Percentiles rank a stretch among this genome's conserved stretches.
Conservation (phyloP, 2,329 filamentous ascomycete genomes). For the Colletotrichum lindemuthianum region DNA sequence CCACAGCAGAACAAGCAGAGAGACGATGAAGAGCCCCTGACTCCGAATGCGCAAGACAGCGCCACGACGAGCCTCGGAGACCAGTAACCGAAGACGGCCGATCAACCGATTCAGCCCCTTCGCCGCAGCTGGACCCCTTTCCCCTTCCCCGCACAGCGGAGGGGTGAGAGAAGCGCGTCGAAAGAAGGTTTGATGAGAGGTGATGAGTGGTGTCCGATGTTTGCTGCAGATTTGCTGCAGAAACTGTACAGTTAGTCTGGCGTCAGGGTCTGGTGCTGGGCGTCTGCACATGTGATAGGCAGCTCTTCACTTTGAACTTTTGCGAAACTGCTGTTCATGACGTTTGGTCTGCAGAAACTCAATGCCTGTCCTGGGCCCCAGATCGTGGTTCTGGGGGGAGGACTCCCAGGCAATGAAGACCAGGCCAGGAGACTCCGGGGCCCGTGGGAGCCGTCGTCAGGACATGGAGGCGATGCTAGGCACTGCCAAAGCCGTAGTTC, state of each 20-base stretch:
- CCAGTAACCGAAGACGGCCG: conserved; percentile 8
- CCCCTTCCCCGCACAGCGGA: conserved; percentile 26
- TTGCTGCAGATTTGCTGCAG: neutral
- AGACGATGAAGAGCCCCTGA: conserved; percentile 3
- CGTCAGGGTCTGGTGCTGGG: neutral
- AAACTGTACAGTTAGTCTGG: neutral
- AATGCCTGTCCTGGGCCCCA: conserved; percentile 2
- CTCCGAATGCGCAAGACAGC: conserved; percentile 9
- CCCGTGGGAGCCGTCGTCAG: no score
- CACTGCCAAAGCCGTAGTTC: no score
- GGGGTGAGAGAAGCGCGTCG: conserved; percentile 9
- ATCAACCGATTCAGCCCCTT: conserved; percentile 19
- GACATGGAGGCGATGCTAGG: no score
- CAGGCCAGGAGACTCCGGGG: neutral
- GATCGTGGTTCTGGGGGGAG: neutral
- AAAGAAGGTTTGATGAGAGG: neutral
- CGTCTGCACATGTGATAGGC: conserved; percentile 12
- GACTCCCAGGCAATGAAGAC: neutral
- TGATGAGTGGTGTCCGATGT: conserved; percentile 21
- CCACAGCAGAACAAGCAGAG: neutral
- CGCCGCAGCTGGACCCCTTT: conserved; percentile 2
- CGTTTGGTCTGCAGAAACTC: conserved; percentile 16
- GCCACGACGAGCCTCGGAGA: conserved; percentile 7
- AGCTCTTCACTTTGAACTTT: neutral
- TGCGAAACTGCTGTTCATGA: conserved; percentile 1